Percentiles rank a stretch among this genome's conserved stretches.
Evolutionary conservation across 2,329 filamentous ascomycete species (phyloP).

Genomic region (Trichoderma cornu-damae): DNA sequence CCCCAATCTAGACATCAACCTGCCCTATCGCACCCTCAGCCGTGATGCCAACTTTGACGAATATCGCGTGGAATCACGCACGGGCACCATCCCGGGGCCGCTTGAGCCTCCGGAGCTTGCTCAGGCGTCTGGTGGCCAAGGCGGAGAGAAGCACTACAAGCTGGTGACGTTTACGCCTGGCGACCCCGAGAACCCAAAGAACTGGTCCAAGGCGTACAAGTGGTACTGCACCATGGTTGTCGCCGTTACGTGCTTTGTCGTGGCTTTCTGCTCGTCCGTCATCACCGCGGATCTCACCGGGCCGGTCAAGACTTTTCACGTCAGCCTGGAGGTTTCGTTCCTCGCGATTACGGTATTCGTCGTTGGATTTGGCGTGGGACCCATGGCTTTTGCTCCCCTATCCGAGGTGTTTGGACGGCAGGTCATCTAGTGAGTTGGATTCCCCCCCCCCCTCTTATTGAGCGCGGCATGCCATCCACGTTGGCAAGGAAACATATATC

Average conservation of each 20-base stretch:
- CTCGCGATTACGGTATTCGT: slow-evolving; percentile 73
- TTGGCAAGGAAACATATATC: background rate
- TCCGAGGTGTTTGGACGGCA: slow-evolving; percentile 70
- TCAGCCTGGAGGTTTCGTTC: slow-evolving; percentile 67
- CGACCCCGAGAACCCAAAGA: slow-evolving; percentile 77
- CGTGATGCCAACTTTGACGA: slow-evolving; percentile 59
- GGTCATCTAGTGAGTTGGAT: slow-evolving; percentile 62
- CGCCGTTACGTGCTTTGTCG: slow-evolving; percentile 68
- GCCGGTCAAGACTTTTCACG: slow-evolving; percentile 57
- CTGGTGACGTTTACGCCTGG: slow-evolving; percentile 62
- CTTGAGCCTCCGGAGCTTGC: slow-evolving; percentile 26
- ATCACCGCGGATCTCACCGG: slow-evolving; percentile 71
- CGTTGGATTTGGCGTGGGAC: slow-evolving; percentile 74
- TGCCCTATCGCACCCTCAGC: slow-evolving; percentile 62
- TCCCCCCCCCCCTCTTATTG: too few species aligned
- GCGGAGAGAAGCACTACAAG: slow-evolving; percentile 36
- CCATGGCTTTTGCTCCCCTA: slow-evolving; percentile 73
- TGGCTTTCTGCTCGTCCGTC: slow-evolving; percentile 66
- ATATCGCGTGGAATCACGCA: slow-evolving; percentile 57
- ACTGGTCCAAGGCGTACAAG: slow-evolving; percentile 72
- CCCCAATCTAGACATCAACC: slow-evolving; percentile 46
- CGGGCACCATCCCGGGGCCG: slow-evolving; percentile 55
- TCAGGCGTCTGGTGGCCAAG: slow-evolving; percentile 13
- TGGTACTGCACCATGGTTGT: slow-evolving; percentile 87
- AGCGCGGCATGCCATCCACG: too few species aligned